Conservation (phyloP, 768 basidiomycete genomes). For the Termitomyces sp. region DNA sequence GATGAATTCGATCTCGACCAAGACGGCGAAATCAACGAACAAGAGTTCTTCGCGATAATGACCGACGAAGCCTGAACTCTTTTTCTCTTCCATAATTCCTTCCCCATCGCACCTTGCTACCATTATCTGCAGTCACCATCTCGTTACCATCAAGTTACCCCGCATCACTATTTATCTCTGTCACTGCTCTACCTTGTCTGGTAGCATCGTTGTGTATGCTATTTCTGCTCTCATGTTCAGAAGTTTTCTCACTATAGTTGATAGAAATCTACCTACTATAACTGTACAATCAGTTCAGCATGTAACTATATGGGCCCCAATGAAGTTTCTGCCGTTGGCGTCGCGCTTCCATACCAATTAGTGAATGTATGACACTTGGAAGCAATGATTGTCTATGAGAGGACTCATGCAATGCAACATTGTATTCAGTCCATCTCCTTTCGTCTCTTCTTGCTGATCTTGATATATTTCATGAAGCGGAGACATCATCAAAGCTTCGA, state of each 20-base stretch:
- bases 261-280: slow-evolving; percentile 5
- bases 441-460: background rate
- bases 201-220: slow-evolving; percentile 9
- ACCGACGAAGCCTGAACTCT: slow-evolving; percentile 70
- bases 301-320: slow-evolving; percentile 4
- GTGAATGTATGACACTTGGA: background rate
- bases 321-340: background rate
- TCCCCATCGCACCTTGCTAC: background rate
- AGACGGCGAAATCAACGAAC: slow-evolving; percentile 95
- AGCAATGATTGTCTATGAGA: too few relatives aligned
- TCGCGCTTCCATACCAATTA: background rate
- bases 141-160: slow-evolving; percentile 7
- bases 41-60: slow-evolving; percentile 97
- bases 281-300: slow-evolving; percentile 4
- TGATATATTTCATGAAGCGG: background rate
- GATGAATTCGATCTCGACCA: slow-evolving; percentile 99
- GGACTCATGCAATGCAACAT: background rate
- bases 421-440: background rate
- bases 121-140: slow-evolving; percentile 5
- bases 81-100: background rate
- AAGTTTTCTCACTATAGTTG: background rate
- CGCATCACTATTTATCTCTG: slow-evolving; percentile 5
- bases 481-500: too few relatives aligned
- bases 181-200: slow-evolving; percentile 2
- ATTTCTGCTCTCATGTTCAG: background rate